Base-by-base conservation (phyloP, 2,329 filamentous ascomycete genomes). In the Dothiorella sarmentorum region DNA sequence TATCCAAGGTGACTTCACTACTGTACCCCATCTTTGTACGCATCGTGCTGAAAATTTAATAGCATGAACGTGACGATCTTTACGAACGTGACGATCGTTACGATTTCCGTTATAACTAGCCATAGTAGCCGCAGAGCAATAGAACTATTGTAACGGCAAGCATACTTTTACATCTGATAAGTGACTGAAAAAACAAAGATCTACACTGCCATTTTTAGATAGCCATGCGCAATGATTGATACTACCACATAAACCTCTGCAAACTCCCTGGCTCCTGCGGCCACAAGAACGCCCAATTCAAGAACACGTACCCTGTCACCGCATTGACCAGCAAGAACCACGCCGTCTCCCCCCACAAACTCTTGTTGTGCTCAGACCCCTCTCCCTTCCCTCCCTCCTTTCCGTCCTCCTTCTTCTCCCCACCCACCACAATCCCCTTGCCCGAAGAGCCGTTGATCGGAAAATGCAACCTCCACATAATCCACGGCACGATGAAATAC, bases 401-500 rank as follows among this genome's bases (percentile, higher is more conserved):
- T 38, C 24, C 13, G 11, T n/a, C n/a, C 20, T 20, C 6, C 29
- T 33, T 37, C 27, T 18, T 13, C 24, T 42, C 42, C 33, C 43
- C 45, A 17, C 24, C 22, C 44, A 44, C 9, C 18, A 22, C 44
- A 17, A 52, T 26, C 22, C 51, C 27, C 9, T 33, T 42, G 11
- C 37, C 24, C 20, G 51, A 53, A 79, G 72, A n/a, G n/a, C n/a
- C 45, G 15, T 62, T 45, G 45, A 67, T 63, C 0, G 90, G 90
- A 0, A 95, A 76, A 67, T 95, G 82, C 7, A 97, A 75, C 0
- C 94, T 83, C 90, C 92, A 97, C 67, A 97, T 86, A 7, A 97
- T 83, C 91, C 91, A 99, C 0, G 93, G 92, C 11, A 97, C 80
- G 69, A 99, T 95, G 72, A 96, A 96, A 73, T 99, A 99, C 13